A percentile compares a stretch with the other conserved stretches of the same genome.
Evolutionary conservation across 1,139 yeast genomes (phyloP).

Genomic region (Magnusiomyces tetraspermus): DNA sequence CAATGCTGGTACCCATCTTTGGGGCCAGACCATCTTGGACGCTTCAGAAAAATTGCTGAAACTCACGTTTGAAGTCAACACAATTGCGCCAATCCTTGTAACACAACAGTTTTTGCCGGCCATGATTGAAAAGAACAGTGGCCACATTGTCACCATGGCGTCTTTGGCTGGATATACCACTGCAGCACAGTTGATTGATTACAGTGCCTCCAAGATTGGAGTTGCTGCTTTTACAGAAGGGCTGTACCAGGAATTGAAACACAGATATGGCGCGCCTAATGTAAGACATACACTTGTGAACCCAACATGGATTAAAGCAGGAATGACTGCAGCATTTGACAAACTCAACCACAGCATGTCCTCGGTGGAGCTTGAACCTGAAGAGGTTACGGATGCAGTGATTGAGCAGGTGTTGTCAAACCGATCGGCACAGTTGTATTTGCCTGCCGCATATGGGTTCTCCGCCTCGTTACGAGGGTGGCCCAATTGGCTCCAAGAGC

Average conservation of each 20-base stretch:
- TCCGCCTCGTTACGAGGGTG: conserved; percentile 9
- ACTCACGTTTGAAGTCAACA: conserved; percentile 46
- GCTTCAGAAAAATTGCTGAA: conserved; percentile 47
- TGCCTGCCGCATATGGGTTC: conserved; percentile 12
- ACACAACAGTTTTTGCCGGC: conserved; percentile 56
- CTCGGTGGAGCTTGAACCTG: conserved; percentile 14
- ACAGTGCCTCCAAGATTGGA: conserved; percentile 72
- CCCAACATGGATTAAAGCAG: conserved; percentile 18
- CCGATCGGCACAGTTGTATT: conserved; percentile 14
- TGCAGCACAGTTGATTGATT: conserved; percentile 57
- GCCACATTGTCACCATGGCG: conserved; percentile 63
- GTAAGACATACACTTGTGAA: conserved; percentile 16
- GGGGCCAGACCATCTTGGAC: conserved; percentile 45
- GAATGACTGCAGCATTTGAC: conserved; percentile 14
- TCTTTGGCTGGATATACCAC: conserved; percentile 66
- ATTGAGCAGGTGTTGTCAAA: conserved; percentile 13
- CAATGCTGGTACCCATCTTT: conserved; percentile 57
- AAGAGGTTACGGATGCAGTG: conserved; percentile 13
- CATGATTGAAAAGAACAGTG: conserved; percentile 46
- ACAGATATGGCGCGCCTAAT: conserved; percentile 16
- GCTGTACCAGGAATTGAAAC: conserved; percentile 50
- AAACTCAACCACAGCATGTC: conserved; percentile 11
- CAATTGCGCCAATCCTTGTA: conserved; percentile 54
- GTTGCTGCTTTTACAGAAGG: conserved; percentile 63
- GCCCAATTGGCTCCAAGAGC: conserved; percentile 18